Base-by-base conservation (phyloP, 495 filamentous ascomycete species). In the Talaromyces adpressus region DNA sequence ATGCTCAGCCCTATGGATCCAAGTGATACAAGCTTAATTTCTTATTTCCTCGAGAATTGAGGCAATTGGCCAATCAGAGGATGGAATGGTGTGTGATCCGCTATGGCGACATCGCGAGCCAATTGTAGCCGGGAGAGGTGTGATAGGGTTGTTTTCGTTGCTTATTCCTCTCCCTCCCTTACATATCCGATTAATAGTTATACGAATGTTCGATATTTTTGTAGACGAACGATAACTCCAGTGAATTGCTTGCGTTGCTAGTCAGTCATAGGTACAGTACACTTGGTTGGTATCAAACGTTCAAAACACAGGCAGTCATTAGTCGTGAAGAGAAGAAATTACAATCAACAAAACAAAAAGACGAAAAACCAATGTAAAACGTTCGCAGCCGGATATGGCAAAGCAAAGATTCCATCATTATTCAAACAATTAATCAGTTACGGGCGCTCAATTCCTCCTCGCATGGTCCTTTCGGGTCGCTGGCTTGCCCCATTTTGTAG, bases 71-170 rank as follows among this genome's bases (percentile, higher is more conserved):
- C 56, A 58, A 32, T 58, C 11, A 25, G 18, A 58, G 8, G 3
- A 3, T 0, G 2, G 0, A 1, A 14, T 22, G 0, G 41, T 2
- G 18, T 1, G 7, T 56, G 52, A 22, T 62, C 60, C 60, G 41
- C 41, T 62, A 62, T 62, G 60, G 60, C 60, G 60, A 62, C 60
- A 62, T 62, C 60, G 60, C 29, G 34, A 8, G 20, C 60, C 45
- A 62, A 62, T 62, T 29, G 47, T 32, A 32, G 25, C 25, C 25
- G 25, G 25, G 2, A 2, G 25, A 27, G n/a, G n/a, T 3, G 27
- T 6, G 56, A 3, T n/a, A 16, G 14, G 41, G 41, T 9, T 16
- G 6, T 12, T 11, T 36, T 12, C 27, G 18, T 49, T 49, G 45
- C 45, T 49, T 49, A 49, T 49, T 49, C 14, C 36, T 41, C 29